Conservation (phyloP, 139 green algal species). For the Spirogloea muscicola region DNA sequence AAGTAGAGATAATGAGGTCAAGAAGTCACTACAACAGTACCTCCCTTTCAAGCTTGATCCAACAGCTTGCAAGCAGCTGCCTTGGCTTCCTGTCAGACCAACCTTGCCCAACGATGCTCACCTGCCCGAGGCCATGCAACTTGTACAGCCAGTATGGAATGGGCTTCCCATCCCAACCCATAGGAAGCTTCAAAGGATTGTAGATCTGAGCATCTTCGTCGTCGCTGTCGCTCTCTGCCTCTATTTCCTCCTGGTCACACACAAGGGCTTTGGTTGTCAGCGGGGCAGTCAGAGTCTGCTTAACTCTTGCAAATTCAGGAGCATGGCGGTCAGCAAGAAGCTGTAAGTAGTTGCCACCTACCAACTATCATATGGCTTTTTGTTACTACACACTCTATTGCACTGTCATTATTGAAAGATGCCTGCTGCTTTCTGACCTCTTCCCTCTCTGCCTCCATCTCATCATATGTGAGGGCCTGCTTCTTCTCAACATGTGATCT, state of each 20-base stretch:
- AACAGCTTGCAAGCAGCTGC: neutral
- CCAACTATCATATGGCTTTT: no score
- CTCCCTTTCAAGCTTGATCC: neutral
- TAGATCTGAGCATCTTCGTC: constrained; percentile 84
- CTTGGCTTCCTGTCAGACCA: neutral
- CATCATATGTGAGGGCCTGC: constrained; percentile 83
- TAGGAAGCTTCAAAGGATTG: constrained; percentile 98
- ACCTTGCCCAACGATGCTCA: constrained; percentile 10
- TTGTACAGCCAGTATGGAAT: constrained; percentile 99
- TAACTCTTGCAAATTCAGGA: no score
- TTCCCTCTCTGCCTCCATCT: constrained; percentile 69
- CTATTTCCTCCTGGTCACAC: constrained; percentile 54
- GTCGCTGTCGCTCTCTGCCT: constrained; percentile 52
- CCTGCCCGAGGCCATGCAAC: constrained; percentile 94
- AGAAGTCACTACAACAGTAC: neutral
- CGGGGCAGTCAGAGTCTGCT: no score
- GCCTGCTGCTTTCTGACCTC: no score
- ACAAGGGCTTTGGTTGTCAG: neutral
- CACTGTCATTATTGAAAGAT: no score
- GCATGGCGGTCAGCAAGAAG: no score
- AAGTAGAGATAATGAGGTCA: neutral
- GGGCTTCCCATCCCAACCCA: constrained; percentile 98
- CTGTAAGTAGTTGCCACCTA: no score
- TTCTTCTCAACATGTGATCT: constrained; percentile 86
- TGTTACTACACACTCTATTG: no score